phyloP scores from a whole-genome alignment of 495 filamentous ascomycete species.

The Beverwykella pulmonaria region DNA sequence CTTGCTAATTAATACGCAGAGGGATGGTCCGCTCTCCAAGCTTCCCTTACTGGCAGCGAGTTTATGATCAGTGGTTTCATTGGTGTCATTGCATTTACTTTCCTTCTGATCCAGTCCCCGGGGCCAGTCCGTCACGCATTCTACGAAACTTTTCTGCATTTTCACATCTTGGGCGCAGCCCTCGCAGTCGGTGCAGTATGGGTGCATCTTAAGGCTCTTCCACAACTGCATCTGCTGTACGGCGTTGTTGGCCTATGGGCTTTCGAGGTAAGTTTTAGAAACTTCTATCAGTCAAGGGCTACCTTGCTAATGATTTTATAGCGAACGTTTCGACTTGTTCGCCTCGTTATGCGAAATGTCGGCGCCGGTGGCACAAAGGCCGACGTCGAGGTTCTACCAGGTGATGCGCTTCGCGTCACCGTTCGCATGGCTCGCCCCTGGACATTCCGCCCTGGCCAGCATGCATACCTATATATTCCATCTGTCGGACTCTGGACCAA shows the following conservation, averaged over 20 bases:
- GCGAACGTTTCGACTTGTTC: constrained; percentile 66
- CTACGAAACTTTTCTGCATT: constrained; percentile 89
- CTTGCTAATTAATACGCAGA: constrained; percentile 40
- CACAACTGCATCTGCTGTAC: constrained; percentile 67
- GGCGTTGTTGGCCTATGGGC: constrained; percentile 74
- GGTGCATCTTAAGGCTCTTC: constrained; percentile 67
- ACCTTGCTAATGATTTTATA: constrained; percentile 1
- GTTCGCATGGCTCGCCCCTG: constrained; percentile 76
- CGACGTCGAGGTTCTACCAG: constrained; percentile 73
- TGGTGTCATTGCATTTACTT: constrained; percentile 56
- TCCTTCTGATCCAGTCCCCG: constrained; percentile 62
- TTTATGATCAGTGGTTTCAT: constrained; percentile 45
- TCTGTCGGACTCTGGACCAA: constrained; percentile 76
- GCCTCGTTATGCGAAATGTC: constrained; percentile 72
- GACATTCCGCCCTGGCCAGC: constrained; percentile 78
- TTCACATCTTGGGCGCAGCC: constrained; percentile 73
- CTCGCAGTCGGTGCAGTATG: constrained; percentile 66
- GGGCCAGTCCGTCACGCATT: constrained; percentile 87
- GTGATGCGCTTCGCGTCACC: constrained; percentile 81
- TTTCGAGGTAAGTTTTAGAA: constrained; percentile 55
- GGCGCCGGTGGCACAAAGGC: constrained; percentile 67
- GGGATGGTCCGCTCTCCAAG: constrained; percentile 62
- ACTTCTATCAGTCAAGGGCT: neutral
- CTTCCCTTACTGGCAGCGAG: constrained; percentile 24
- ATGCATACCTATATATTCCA: constrained; percentile 84